A percentile compares a stretch with the other conserved stretches of the same genome.
Evolutionary conservation across 768 basidiomycete species (phyloP).

Genomic region (Leccinum subgranulosum): DNA sequence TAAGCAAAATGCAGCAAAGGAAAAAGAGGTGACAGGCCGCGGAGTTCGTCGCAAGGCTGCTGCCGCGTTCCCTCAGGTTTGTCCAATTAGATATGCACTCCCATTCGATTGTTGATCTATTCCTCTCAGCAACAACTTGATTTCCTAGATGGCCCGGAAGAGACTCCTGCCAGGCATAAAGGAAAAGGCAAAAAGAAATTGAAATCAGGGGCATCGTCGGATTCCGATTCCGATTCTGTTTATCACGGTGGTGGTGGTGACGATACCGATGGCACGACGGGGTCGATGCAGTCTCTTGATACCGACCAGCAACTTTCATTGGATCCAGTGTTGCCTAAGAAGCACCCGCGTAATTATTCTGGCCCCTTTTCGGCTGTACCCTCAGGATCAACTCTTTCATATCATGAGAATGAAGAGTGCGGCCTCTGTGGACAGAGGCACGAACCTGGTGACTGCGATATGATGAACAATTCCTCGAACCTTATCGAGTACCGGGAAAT

Average conservation of each 20-base stretch:
- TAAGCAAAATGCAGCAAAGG: conserved; percentile 39
- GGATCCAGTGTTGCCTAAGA: background rate
- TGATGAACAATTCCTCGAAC: conserved; percentile 65
- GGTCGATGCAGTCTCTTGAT: conserved; percentile 15
- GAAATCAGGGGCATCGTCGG: conserved; percentile 34
- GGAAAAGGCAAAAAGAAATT: conserved; percentile 34
- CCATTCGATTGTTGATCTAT: conserved; percentile 1
- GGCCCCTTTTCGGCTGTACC: conserved; percentile 4
- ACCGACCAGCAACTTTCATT: conserved; percentile 3
- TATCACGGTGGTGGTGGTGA: conserved; percentile 16
- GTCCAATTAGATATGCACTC: background rate
- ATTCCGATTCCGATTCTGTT: conserved; percentile 40
- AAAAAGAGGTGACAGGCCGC: conserved; percentile 60
- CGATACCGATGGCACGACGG: conserved; percentile 24
- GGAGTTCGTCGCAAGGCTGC: conserved; percentile 74
- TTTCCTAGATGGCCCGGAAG: conserved; percentile 34
- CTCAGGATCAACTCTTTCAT: background rate
- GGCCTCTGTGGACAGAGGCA: conserved; percentile 61
- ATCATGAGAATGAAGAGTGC: conserved; percentile 36
- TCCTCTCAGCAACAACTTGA: conserved; percentile 29
- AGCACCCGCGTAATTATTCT: conserved; percentile 1
- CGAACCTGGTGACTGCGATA: conserved; percentile 49
- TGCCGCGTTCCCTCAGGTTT: conserved; percentile 40
- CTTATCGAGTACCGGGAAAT: conserved; percentile 68
- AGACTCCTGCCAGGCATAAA: conserved; percentile 37